A percentile compares a stretch with the other conserved stretches of the same genome.
Evolutionary conservation across 257 asterid genomes (phyloP).

Genomic region (Jacaranda copaia): DNA sequence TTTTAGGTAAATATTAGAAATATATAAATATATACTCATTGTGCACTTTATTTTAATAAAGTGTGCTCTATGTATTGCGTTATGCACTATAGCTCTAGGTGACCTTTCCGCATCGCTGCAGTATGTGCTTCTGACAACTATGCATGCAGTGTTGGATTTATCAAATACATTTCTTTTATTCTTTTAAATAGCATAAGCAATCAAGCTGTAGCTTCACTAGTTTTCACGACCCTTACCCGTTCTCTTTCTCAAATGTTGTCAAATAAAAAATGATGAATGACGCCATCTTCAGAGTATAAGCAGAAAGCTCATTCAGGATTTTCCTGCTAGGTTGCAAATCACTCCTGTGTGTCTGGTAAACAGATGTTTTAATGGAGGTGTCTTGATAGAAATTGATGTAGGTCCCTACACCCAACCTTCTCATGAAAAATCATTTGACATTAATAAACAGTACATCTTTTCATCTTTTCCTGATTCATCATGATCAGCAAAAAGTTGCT

Average conservation of each 20-base stretch:
- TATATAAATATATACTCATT: too few relatives aligned
- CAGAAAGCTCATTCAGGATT: not conserved
- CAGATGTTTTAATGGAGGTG: not conserved
- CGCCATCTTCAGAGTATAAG: not conserved
- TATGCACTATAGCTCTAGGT: too few relatives aligned
- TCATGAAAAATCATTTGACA: not conserved
- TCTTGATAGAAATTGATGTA: not conserved
- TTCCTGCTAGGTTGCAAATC: not conserved
- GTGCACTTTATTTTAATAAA: too few relatives aligned
- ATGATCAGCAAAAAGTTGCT: not conserved
- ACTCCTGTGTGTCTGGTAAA: not conserved
- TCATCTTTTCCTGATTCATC: not conserved
- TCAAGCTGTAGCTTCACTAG: constrained; percentile 11
- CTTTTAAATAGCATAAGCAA: not conserved
- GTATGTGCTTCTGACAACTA: too few relatives aligned
- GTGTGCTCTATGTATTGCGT: too few relatives aligned
- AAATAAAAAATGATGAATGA: not conserved
- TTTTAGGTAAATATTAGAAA: too few relatives aligned
- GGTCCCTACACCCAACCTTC: not conserved
- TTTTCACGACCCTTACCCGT: too few relatives aligned
- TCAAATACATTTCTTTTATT: not conserved
- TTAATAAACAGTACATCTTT: not conserved
- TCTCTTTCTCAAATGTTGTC: not conserved
- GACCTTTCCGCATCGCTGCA: too few relatives aligned
- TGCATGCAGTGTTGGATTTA: not conserved